Evolutionary conservation across 345 rosid genomes (phyloP), one percentile per base, ranked within the genome.

Genomic region (Citrus australasica): DNA sequence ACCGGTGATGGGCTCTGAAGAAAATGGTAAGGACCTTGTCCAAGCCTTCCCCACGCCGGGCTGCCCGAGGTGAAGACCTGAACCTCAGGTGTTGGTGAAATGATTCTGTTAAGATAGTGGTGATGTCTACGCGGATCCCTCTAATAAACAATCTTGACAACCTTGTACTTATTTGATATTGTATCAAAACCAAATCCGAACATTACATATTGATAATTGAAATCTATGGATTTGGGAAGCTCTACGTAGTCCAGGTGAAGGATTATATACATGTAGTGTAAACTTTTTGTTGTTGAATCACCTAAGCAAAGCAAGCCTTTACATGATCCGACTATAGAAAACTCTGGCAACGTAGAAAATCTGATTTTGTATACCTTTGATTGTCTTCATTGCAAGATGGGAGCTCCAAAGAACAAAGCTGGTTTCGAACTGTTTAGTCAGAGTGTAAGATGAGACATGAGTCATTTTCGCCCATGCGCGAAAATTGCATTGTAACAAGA

Each of bases 1-100:
- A 97, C 90, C 86, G 90, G 97, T 0, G 94, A 83, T 0, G 93
- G 28, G 10, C 27, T n/a, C 8, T 2, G 28, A 25, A 60, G 28
- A 25, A 79, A 22, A 21, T 51, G 60, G 76, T 55, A 33, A 55
- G 77, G 14, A 25, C 62, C 6, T 60, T 76, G 16, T 5, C 84
- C 84, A 13, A 78, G 32, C 38, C 69, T 86, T 74, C 2, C 0
- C 40, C 82, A 89, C 4, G 33, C 56, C 0, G 65, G 53, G 60
- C 51, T 22, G 42, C 79, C 89, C 3, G 81, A 42, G 0, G 89
- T 86, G 8, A 89, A 74, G 48, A 87, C 74, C 64, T 87, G 88
- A 24, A 86, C 87, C 13, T 87, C 83, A 24, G 92, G 82, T 30
- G 76, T 82, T 21, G 13, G 48, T 9, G 48, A 2, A 9, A 40